Evolutionary conservation across 208 protist species (phyloP).

Genomic region (Trypanosoma lewisi): DNA sequence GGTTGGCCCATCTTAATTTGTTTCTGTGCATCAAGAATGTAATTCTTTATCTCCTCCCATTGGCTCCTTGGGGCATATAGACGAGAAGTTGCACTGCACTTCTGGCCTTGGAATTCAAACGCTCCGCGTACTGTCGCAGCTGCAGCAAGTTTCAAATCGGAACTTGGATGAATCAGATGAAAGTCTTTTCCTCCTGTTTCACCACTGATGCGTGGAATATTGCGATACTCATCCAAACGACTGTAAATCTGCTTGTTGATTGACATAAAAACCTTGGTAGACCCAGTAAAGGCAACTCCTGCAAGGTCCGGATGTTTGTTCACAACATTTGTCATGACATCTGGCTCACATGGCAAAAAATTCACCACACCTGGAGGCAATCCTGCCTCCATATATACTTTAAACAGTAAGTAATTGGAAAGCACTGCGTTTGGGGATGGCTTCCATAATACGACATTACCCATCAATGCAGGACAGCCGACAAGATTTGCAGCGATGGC

Average conservation of each 20-base stretch:
- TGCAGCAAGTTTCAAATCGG: conserved; percentile 83
- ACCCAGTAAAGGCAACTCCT: conserved; percentile 96
- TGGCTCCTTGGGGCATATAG: conserved; percentile 92
- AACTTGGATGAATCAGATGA: conserved; percentile 93
- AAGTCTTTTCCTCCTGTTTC: conserved; percentile 98
- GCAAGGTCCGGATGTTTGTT: conserved; percentile 84
- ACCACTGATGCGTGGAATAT: conserved; percentile 95
- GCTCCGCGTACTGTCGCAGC: conserved; percentile 89
- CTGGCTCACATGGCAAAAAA: conserved; percentile 87
- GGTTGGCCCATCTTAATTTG: conserved; percentile 94
- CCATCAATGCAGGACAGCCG: conserved; percentile 95
- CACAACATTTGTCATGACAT: conserved; percentile 72
- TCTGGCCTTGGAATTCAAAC: conserved; percentile 98
- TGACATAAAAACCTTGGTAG: conserved; percentile 88
- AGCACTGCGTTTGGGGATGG: conserved; percentile 89
- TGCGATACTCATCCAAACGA: conserved; percentile 89
- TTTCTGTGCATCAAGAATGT: conserved; percentile 78
- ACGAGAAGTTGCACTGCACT: conserved; percentile 93
- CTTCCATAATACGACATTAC: conserved; percentile 97
- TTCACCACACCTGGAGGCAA: conserved; percentile 96
- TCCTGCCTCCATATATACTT: conserved; percentile 95
- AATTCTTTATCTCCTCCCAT: conserved; percentile 83
- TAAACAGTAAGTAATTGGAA: conserved; percentile 93
- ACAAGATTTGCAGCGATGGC: conserved; percentile 96
- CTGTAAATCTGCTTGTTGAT: conserved; percentile 93